A percentile compares a stretch with the other conserved stretches of the same genome.
These are phyloP conservation scores for Quercus agrifolia DNA, from an alignment of 306 rosid species.

Conservation along the genomic window DNA sequence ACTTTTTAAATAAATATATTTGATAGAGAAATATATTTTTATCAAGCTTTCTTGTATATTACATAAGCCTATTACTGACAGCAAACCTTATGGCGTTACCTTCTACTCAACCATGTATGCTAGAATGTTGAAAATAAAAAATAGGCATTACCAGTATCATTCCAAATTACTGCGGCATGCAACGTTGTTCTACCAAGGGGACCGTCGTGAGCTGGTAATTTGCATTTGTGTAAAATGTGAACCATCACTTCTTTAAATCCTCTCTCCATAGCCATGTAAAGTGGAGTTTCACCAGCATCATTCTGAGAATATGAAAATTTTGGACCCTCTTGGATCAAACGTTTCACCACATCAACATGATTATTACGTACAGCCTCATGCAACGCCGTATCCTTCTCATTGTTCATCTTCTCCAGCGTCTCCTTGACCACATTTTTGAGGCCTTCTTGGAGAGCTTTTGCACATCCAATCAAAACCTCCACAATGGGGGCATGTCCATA, in stretches of 20 bases:
- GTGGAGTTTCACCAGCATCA: background rate
- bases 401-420: background rate
- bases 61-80: too few species aligned
- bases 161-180: background rate
- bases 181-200: background rate
- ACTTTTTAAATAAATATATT: too few species aligned
- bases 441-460: background rate
- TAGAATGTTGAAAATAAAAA: background rate
- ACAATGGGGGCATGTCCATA: background rate
- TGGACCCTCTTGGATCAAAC: background rate
- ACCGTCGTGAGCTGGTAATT: background rate
- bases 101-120: too few species aligned
- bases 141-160: background rate
- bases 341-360: background rate
- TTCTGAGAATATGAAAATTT: background rate
- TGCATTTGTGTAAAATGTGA: background rate
- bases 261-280: slow-evolving; percentile 3
- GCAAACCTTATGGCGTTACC: too few species aligned
- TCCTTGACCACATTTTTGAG: too few species aligned
- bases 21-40: too few species aligned
- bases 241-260: too few species aligned
- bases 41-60: too few species aligned
- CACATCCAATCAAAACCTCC: background rate
- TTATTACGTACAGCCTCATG: slow-evolving; percentile 1
- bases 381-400: background rate